Conservation (phyloP, 805 yeast species). For the Maudiozyma saulgeensis region DNA sequence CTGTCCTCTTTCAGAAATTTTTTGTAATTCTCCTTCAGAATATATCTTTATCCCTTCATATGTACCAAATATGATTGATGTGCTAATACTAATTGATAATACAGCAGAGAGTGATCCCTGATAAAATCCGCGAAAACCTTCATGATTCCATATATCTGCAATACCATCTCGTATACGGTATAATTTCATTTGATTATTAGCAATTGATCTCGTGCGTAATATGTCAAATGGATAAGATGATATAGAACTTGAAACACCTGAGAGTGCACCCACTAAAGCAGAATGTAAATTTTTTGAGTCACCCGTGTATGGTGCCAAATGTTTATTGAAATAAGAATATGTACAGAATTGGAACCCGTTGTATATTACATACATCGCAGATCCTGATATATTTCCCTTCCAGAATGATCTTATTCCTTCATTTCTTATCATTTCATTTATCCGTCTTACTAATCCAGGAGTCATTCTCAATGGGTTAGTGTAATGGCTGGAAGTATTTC, state of each 20-base stretch:
- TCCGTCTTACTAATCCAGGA: background rate
- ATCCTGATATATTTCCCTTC: conserved; percentile 96
- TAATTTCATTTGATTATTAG: conserved; percentile 34
- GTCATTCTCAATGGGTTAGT: background rate
- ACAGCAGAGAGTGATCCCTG: conserved; percentile 43
- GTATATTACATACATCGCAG: conserved; percentile 70
- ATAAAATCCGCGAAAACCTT: conserved; percentile 40
- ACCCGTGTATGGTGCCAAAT: conserved; percentile 14
- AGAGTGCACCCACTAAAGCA: conserved; percentile 57
- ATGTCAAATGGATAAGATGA: conserved; percentile 84
- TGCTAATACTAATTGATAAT: conserved; percentile 55
- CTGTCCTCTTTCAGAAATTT: background rate
- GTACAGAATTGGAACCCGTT: conserved; percentile 80
- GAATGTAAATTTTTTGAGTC: conserved; percentile 27
- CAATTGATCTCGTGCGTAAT: conserved; percentile 78
- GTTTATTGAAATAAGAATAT: conserved; percentile 46
- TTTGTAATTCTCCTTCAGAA: conserved; percentile 31
- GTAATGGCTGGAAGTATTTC: background rate
- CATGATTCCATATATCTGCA: conserved; percentile 27
- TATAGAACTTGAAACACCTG: conserved; percentile 68
- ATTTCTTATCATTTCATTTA: conserved; percentile 32
- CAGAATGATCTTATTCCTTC: conserved; percentile 79
- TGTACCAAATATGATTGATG: conserved; percentile 66
- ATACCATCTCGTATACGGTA: conserved; percentile 21
- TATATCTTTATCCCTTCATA: conserved; percentile 36